These are phyloP conservation scores for Scheffersomyces cryptocercus DNA, from an alignment of 1,139 yeast species.

Conservation along the genomic window DNA sequence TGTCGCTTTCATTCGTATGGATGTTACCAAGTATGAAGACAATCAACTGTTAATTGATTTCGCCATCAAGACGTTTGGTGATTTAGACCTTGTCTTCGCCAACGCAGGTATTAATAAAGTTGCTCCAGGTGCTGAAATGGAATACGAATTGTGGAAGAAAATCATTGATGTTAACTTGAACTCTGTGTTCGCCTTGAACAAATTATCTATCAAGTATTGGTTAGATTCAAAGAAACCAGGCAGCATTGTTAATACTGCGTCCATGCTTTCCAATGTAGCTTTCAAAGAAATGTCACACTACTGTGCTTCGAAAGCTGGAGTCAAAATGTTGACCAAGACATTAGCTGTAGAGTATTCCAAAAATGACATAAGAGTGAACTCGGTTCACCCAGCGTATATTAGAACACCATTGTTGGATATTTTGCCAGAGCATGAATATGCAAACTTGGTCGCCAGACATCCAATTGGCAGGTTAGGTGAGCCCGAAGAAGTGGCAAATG, in stretches of 20 bases:
- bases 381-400: constrained; percentile 16
- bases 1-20: neutral
- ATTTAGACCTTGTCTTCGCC: neutral
- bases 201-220: neutral
- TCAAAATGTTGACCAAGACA: constrained; percentile 12
- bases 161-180: neutral
- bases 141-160: neutral
- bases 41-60: neutral
- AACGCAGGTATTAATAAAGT: neutral
- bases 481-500: neutral
- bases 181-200: neutral
- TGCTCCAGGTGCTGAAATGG: neutral
- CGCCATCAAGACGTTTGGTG: neutral
- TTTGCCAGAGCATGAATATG: neutral
- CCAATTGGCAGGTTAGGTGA: constrained; percentile 1
- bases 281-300: constrained; percentile 3
- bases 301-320: constrained; percentile 16
- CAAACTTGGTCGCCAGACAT: neutral
- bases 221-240: neutral
- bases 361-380: constrained; percentile 15
- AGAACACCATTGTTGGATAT: constrained; percentile 1
- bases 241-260: neutral
- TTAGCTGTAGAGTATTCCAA: constrained; percentile 14
- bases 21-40: neutral
- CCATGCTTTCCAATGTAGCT: neutral